These are phyloP conservation scores for Cercospora sp. DNA, from an alignment of 2,329 filamentous ascomycete genomes.

Conservation along the genomic window DNA sequence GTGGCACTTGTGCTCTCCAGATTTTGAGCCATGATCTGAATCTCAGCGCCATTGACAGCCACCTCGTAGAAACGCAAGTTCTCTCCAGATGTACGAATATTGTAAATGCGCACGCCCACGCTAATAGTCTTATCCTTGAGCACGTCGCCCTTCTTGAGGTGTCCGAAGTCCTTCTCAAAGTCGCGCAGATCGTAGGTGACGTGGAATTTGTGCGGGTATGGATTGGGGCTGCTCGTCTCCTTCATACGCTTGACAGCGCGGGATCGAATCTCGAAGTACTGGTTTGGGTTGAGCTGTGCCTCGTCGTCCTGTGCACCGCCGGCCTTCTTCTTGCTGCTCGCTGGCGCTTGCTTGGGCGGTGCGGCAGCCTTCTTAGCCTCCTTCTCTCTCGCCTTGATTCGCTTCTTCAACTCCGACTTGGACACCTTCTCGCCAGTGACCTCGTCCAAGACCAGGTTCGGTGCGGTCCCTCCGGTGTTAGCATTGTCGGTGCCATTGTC, in stretches of 20 bases:
- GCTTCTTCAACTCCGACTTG: constrained; percentile 75
- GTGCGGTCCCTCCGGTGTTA: constrained; percentile 20
- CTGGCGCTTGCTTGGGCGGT: constrained; percentile 61
- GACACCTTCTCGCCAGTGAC: constrained; percentile 81
- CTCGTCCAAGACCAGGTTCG: constrained; percentile 78
- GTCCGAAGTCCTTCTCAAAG: constrained; percentile 74
- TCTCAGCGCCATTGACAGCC: constrained; percentile 69
- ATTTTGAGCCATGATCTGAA: constrained; percentile 91
- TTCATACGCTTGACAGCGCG: constrained; percentile 75
- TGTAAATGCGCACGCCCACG: constrained; percentile 85
- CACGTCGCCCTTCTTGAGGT: constrained; percentile 85
- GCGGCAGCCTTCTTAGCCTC: constrained; percentile 86
- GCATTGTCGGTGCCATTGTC: constrained; percentile 15
- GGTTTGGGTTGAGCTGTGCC: constrained; percentile 71
- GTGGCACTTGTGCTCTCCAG: constrained; percentile 70
- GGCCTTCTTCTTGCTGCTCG: constrained; percentile 61
- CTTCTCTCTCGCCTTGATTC: constrained; percentile 84
- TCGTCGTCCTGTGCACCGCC: constrained; percentile 65
- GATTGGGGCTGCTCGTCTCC: constrained; percentile 71
- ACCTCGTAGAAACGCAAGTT: constrained; percentile 94
- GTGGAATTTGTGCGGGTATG: constrained; percentile 93
- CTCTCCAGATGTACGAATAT: constrained; percentile 75
- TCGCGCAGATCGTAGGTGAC: constrained; percentile 79
- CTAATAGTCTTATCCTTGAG: constrained; percentile 72
- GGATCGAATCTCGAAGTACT: constrained; percentile 97